Base-by-base conservation (phyloP, 106 monocot species). In the Dendrobium officinale region DNA sequence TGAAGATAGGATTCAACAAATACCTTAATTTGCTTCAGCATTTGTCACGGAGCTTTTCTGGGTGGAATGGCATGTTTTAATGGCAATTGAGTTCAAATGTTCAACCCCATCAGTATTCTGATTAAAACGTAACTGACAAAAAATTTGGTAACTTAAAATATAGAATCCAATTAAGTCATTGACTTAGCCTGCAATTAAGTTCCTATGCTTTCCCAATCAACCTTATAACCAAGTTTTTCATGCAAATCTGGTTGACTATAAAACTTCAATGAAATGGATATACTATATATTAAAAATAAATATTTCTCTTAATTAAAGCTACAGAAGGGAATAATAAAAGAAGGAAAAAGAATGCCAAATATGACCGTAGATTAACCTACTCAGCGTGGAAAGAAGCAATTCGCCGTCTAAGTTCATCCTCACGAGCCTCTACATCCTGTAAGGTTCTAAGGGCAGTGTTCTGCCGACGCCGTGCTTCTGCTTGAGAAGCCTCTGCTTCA, bases 381-480 rank as follows among this genome's bases (percentile, higher is more conserved):
- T 98, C 91, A 7, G 81, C 77, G 64, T 89, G 86, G 18, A 86
- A 92, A 81, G 89, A 83, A 27, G 54, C 51, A 5, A 80, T 73
- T 73, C 88, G 73, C 75, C 98, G 86, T 70, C 92, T 90, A 56
- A 98, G 83, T 19, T 94, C 89, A 87, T 95, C 94, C 83, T 98
- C 94, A 81, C 92, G 92, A 77, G 94, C 90, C 79, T 92, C 98
- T 77, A 92, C 81, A 82, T 98, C 94, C 47, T 95, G 92, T 58
- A 91, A 75, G 20, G 84, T 95, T 87, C 92, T 94, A 76, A 64
- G 41, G 43, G 92, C 89, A 41, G 83, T 80, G 78, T 83, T 85
- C 8, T 79, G 85, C 80, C 33, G 84, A 37, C 89, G 92, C 55
- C 29, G 85, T 48, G 88, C 87, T 67, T 98, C 98, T 80, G 98